These are phyloP conservation scores for Termitomyces sp. DNA, from an alignment of 768 basidiomycete species.

Conservation along the genomic window DNA sequence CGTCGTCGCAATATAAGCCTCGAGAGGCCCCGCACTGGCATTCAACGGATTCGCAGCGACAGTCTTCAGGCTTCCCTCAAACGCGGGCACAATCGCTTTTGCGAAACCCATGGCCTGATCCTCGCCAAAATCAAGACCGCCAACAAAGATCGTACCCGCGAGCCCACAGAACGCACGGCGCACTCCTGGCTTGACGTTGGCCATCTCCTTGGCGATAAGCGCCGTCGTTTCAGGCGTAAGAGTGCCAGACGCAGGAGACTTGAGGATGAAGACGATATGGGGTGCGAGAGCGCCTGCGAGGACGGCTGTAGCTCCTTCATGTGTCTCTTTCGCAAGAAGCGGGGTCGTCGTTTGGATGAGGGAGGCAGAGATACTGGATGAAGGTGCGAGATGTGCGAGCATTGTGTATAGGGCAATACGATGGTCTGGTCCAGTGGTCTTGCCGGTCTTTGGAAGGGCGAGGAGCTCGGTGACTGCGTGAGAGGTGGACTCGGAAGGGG, in stretches of 20 bases:
- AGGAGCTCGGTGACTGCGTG: no score
- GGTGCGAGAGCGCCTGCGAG: constrained; percentile 53
- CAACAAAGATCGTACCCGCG: constrained; percentile 59
- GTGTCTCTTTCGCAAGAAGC: constrained; percentile 70
- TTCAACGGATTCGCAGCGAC: constrained; percentile 61
- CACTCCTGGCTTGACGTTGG: constrained; percentile 55
- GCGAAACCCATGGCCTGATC: constrained; percentile 52
- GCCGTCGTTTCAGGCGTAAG: constrained; percentile 44
- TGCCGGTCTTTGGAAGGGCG: no score
- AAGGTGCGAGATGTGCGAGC: constrained; percentile 55
- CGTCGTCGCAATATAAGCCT: constrained; percentile 79
- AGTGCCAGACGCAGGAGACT: constrained; percentile 20
- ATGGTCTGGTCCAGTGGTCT: no score
- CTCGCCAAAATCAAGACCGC: constrained; percentile 36
- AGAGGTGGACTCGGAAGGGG: constrained; percentile 31
- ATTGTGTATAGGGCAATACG: constrained; percentile 90
- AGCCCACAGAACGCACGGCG: constrained; percentile 63
- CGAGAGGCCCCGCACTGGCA: constrained; percentile 62
- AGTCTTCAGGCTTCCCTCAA: constrained; percentile 70
- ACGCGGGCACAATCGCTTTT: constrained; percentile 49
- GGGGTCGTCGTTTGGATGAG: constrained; percentile 45
- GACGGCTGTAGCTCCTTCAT: constrained; percentile 59
- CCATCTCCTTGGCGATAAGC: constrained; percentile 72
- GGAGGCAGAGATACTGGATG: constrained; percentile 34
- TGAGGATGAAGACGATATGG: constrained; percentile 61